Conservation (phyloP, 805 yeast genomes). For the Ogataea allantospora region DNA sequence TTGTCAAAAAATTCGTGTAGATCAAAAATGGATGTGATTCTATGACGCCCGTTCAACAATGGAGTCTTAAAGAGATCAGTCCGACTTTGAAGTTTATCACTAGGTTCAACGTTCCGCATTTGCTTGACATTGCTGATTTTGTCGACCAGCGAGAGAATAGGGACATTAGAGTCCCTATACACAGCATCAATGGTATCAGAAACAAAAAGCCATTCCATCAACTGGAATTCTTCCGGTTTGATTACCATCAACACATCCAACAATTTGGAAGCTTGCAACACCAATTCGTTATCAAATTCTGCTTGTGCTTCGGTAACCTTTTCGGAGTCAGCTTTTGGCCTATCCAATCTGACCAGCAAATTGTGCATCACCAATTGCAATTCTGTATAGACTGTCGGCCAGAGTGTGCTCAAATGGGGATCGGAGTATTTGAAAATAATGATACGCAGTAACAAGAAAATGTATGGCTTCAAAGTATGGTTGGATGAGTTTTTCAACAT, state of each 20-base stretch:
- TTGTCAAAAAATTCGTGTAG: constrained; percentile 65
- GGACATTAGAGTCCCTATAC: constrained; percentile 23
- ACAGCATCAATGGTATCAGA: constrained; percentile 47
- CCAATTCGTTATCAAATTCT: constrained; percentile 38
- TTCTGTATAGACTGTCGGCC: constrained; percentile 67
- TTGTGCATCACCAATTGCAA: constrained; percentile 51
- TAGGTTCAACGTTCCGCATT: constrained; percentile 16
- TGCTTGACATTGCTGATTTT: constrained; percentile 31
- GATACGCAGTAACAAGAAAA: constrained; percentile 61
- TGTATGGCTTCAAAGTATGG: constrained; percentile 38
- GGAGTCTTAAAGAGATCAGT: constrained; percentile 36
- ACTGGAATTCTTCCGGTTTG: constrained; percentile 72
- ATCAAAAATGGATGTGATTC: constrained; percentile 41
- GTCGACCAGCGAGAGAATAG: constrained; percentile 39
- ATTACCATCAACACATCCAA: constrained; percentile 70
- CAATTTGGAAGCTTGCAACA: constrained; percentile 68
- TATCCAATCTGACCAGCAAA: constrained; percentile 26
- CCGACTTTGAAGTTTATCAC: constrained; percentile 21
- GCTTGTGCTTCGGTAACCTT: constrained; percentile 17
- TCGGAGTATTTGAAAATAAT: constrained; percentile 61
- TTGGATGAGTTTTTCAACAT: constrained; percentile 31
- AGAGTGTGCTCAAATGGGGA: constrained; percentile 61
- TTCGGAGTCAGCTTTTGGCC: constrained; percentile 15
- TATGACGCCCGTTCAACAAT: constrained; percentile 42
- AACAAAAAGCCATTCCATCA: constrained; percentile 83